Percentiles rank a stretch among this genome's conserved stretches.
Evolutionary conservation across 179 eudicot species (phyloP).

Genomic region (Beta lomatogona): DNA sequence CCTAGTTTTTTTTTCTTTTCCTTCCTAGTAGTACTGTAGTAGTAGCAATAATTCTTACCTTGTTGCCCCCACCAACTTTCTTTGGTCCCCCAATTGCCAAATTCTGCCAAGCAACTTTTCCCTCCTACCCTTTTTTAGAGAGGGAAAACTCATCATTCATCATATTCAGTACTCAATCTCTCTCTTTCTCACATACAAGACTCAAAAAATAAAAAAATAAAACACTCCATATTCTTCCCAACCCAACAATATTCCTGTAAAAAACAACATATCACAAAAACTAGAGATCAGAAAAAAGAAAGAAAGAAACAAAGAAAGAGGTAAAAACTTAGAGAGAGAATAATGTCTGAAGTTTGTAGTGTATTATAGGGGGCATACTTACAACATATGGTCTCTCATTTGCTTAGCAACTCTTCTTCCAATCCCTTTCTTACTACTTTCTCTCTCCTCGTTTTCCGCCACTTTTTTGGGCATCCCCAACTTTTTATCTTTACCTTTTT

Average conservation of each 20-base stretch:
- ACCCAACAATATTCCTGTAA: neutral
- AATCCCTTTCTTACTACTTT: constrained; percentile 22
- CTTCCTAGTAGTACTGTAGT: neutral
- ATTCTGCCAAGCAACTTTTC: neutral
- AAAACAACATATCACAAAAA: neutral
- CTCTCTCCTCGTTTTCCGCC: constrained; percentile 17
- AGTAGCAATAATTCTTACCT: constrained; percentile 19
- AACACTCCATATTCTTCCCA: neutral
- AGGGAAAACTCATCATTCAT: neutral
- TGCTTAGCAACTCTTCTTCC: constrained; percentile 47
- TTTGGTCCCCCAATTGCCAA: constrained; percentile 25
- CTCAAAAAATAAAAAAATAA: neutral
- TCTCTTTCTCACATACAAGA: neutral
- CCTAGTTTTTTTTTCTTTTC: too few relatives aligned
- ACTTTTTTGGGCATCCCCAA: constrained; percentile 10
- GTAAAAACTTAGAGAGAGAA: constrained; percentile 22
- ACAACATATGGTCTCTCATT: constrained; percentile 64
- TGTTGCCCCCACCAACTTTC: constrained; percentile 10
- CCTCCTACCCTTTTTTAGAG: constrained; percentile 5
- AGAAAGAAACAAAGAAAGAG: neutral
- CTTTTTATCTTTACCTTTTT: neutral
- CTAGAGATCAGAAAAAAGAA: too few relatives aligned
- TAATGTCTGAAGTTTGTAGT: constrained; percentile 42
- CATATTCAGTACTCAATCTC: neutral
- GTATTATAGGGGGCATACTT: constrained; percentile 54